phyloP scores from a whole-genome alignment of 148 eudicot species.

The Spergularia marina region DNA sequence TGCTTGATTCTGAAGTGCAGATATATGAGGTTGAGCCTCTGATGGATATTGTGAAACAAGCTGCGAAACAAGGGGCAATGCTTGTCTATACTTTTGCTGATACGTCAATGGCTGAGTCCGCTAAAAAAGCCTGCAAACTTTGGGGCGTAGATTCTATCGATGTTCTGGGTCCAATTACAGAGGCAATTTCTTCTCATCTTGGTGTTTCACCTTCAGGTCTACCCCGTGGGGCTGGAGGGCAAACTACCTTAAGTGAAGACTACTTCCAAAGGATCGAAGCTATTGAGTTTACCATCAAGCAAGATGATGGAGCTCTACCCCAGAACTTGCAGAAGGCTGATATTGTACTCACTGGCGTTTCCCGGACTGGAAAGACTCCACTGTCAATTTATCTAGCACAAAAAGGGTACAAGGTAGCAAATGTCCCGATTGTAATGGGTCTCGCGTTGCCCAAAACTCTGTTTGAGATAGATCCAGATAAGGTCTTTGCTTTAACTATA shows the following conservation, averaged over 20 bases:
- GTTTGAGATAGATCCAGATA: conserved; percentile 67
- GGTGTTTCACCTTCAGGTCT: conserved; percentile 84
- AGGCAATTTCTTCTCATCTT: conserved; percentile 75
- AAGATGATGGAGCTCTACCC: conserved; percentile 94
- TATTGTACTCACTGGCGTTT: conserved; percentile 79
- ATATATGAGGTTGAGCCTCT: conserved; percentile 67
- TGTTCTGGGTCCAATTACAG: conserved; percentile 76
- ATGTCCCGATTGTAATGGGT: conserved; percentile 82
- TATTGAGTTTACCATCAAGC: conserved; percentile 89
- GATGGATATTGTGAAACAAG: conserved; percentile 75
- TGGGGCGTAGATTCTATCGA: conserved; percentile 76
- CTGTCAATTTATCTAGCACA: conserved; percentile 85
- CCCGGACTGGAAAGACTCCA: conserved; percentile 93
- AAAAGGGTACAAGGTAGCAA: conserved; percentile 90
- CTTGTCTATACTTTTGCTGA: conserved; percentile 87
- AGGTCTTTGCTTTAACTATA: conserved; percentile 82
- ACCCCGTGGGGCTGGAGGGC: conserved; percentile 90
- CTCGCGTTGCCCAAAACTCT: conserved; percentile 53
- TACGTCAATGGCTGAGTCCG: conserved; percentile 74
- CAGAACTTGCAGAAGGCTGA: conserved; percentile 69
- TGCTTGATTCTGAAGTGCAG: conserved; percentile 32
- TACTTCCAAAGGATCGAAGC: conserved; percentile 89
- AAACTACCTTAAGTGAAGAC: conserved; percentile 60
- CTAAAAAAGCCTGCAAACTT: conserved; percentile 65
- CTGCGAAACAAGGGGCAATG: conserved; percentile 82